Conservation (phyloP, 768 basidiomycete genomes). For the Mrakia blollopis region DNA sequence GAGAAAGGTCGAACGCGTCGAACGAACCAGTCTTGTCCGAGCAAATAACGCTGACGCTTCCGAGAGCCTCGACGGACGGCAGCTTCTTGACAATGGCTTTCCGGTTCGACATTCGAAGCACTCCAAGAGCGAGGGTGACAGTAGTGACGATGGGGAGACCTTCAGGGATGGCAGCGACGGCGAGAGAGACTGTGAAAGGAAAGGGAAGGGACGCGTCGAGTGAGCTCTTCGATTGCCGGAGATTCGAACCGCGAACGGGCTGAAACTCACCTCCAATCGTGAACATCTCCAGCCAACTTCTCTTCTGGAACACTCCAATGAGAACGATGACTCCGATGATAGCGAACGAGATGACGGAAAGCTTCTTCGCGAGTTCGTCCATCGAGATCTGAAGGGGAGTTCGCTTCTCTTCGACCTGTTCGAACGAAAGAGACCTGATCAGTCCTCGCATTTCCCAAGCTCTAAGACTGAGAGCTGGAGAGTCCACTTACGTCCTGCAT, state of each 20-base stretch:
- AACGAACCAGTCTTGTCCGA: conserved; percentile 86
- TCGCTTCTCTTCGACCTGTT: conserved; percentile 76
- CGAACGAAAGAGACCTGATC: background rate
- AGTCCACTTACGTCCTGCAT: conserved; percentile 75
- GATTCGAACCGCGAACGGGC: background rate
- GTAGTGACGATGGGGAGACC: conserved; percentile 95
- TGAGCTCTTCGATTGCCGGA: background rate
- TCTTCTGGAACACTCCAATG: conserved; percentile 75
- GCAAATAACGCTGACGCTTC: conserved; percentile 94
- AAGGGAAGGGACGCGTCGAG: background rate
- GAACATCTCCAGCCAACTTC: conserved; percentile 96
- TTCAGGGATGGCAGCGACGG: conserved; percentile 97
- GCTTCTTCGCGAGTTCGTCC: conserved; percentile 91
- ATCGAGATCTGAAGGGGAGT: conserved; percentile 89
- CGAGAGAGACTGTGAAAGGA: conserved; percentile 73
- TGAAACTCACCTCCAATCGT: conserved; percentile 80
- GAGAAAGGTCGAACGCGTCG: background rate
- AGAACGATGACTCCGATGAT: conserved; percentile 90
- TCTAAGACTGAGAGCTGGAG: background rate
- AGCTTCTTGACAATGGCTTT: conserved; percentile 97
- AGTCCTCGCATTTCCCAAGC: background rate
- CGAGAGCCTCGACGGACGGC: conserved; percentile 88
- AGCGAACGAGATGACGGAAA: conserved; percentile 86
- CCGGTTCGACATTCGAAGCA: conserved; percentile 85
- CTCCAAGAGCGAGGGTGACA: conserved; percentile 90